Base-by-base conservation (phyloP, 2,329 filamentous ascomycete species). In the Ceratocystis huliohia region DNA sequence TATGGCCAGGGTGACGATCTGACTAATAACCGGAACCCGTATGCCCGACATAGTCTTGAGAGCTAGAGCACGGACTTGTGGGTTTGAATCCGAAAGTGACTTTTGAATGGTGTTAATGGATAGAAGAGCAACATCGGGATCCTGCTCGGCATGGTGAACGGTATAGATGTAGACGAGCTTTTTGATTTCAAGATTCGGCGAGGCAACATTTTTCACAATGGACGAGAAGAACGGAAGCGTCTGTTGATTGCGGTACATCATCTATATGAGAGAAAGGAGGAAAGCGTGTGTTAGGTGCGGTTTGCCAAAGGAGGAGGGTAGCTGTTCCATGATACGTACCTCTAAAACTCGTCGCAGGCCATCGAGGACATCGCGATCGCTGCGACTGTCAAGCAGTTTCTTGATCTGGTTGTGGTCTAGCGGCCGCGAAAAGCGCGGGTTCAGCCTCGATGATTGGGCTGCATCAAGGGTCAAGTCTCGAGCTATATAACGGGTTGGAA, bases 81-180 rank as follows among this genome's bases (percentile, higher is more conserved):
- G 90, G 74, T 92, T 96, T 67, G 87, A 81, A 76, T 99, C 94
- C 28, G 91, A 96, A 67, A 99, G 84, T 8, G 93, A 96, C 77
- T 96, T 97, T 74, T 99, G 94, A 71, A 99, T 97, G 5, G 94
- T 96, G 77, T 99, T 99, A 82, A 99, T 96, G 68, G 92, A 96
- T 57, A 99, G 83, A 46, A 99, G 83, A 22, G 94, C 92, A 59
- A 96, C 88, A 76, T 99, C 94, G 67, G 93, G 94, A 73, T 97
- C 94, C 70, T 91, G 86, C 75, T 97, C 94, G 74, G 94, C 94
- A 81, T 99, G 92, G 74, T 95, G 90, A 68, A 97, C 88, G 69
- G 99, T 86, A 77, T 96, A 99, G 74, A 96, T 96, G 80, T 99
- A 99, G 69, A 99, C 94, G 66, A 99, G 85, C 76, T 97, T 97